A percentile compares a stretch with the other conserved stretches of the same genome.
phyloP scores from a whole-genome alignment of 768 basidiomycete species.

The Neoboletus magnificus region DNA sequence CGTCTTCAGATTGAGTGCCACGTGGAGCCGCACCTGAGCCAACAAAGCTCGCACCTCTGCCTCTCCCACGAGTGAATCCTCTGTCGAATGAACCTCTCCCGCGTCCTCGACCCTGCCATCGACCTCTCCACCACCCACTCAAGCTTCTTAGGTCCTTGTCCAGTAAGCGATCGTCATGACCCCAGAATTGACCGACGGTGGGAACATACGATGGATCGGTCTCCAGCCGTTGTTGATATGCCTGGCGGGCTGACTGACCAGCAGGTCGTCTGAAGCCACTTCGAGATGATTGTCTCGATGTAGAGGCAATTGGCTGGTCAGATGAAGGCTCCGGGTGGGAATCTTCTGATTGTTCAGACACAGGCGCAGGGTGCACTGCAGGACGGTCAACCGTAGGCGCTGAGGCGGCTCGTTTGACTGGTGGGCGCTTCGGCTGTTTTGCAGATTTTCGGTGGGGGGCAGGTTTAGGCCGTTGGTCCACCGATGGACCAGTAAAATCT shows the following conservation, averaged over 20 bases:
- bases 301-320: conserved; percentile 38
- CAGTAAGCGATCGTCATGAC: conserved; percentile 87
- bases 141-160: conserved; percentile 79
- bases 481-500: conserved; percentile 43
- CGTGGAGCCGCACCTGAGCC: conserved; percentile 13
- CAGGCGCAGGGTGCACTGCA: conserved; percentile 9
- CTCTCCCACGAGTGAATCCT: conserved; percentile 53
- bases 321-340: conserved; percentile 19
- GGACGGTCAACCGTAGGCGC: conserved; percentile 31
- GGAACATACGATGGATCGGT: conserved; percentile 87
- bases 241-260: conserved; percentile 73
- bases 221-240: conserved; percentile 79
- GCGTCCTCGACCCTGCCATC: conserved; percentile 68
- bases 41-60: conserved; percentile 46
- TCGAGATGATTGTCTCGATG: conserved; percentile 34
- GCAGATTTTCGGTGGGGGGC: conserved; percentile 39
- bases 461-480: conserved; percentile 33
- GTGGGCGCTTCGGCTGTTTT: conserved; percentile 39
- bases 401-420: conserved; percentile 33
- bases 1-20: conserved; percentile 20
- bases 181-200: conserved; percentile 90
- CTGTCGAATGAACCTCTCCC: conserved; percentile 46
- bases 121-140: conserved; percentile 85
- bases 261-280: conserved; percentile 34
- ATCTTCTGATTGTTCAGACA: conserved; percentile 14